Conservation (phyloP, 2,329 filamentous ascomycete genomes). For the Clathrospora elynae region DNA sequence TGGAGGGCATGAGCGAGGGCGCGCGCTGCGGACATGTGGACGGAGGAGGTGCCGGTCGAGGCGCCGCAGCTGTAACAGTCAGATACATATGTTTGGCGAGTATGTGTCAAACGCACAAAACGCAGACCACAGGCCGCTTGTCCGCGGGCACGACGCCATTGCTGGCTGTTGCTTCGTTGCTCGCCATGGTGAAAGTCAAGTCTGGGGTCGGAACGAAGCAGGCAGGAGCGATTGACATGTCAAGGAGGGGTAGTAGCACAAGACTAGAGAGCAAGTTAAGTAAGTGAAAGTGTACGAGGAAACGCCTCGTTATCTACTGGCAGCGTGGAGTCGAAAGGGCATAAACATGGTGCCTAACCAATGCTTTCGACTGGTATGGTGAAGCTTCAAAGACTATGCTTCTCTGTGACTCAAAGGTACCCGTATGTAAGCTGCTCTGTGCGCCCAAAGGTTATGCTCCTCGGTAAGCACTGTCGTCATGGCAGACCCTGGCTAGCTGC, state of each 20-base stretch:
- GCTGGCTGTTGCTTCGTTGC: conserved; percentile 13
- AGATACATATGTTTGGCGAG: conserved; percentile 13
- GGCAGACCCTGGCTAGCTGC: conserved; percentile 20
- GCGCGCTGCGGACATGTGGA: conserved; percentile 78
- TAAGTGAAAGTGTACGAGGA: background rate
- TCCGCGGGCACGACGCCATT: conserved; percentile 16
- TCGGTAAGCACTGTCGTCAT: conserved; percentile 23
- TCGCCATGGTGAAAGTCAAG: conserved; percentile 30
- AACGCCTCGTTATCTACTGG: background rate
- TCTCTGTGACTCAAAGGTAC: conserved; percentile 17
- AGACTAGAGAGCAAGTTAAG: background rate
- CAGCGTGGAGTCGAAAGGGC: background rate
- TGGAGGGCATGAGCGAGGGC: conserved; percentile 75
- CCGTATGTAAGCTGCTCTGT: background rate
- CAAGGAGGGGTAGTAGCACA: conserved; percentile 10
- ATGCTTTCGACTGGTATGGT: background rate
- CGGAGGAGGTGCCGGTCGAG: conserved; percentile 71
- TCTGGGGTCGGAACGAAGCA: conserved; percentile 17
- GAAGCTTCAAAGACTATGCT: too few relatives aligned
- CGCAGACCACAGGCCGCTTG: conserved; percentile 74
- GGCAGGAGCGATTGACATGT: conserved; percentile 6
- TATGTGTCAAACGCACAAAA: conserved; percentile 65
- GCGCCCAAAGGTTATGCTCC: conserved; percentile 6
- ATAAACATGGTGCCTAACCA: background rate
- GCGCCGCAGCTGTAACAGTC: conserved; percentile 72